Base-by-base conservation (phyloP, 345 rosid species). In the Punica granatum region DNA sequence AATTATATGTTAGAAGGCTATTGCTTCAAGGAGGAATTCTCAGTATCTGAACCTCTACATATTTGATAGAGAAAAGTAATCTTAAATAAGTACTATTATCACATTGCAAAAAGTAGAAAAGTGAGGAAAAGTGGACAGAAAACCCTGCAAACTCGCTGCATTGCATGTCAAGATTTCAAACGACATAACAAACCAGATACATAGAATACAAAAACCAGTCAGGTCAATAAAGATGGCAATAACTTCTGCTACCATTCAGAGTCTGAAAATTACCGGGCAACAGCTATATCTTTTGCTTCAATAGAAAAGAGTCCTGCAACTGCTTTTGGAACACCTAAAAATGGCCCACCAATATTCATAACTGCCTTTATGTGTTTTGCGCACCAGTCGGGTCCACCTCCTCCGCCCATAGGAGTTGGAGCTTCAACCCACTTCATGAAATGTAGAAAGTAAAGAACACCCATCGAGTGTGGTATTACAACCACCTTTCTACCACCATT, bases 371-470 rank as follows among this genome's bases (percentile, higher is more conserved):
- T 75, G 74, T 85, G 89, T 79, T 72, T 80, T 19, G 84, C 81
- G 48, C 92, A 83, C 92, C 92, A 87, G 72, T 85, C 82, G 34
- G 85, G 43, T 69, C 92, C 89, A 71, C 92, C 92, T 1, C 89
- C 92, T 56, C 92, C 86, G 58, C 92, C 92, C 79, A 83, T 71
- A 61, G 92, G 88, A 69, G 86, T 68, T 54, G 92, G 89, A 72
- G 89, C 85, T 71, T 87, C 92, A 41, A 87, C 88, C 92, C 89
- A 87, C 72, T 87, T 87, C 86, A 87, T 87, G 66, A 87, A 87
- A 77, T 87, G 92, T 74, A 87, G 78, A 81, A 87, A 87, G 72
- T 85, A 87, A 43, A 85, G 65, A 54, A 77, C 89, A 5, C 92
- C 89, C 92, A 85, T 87, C 13, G 92, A 87, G 78, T 87, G 92